Base-by-base conservation (phyloP, 164 flowering plant genomes). In the Macadamia tetraphylla region DNA sequence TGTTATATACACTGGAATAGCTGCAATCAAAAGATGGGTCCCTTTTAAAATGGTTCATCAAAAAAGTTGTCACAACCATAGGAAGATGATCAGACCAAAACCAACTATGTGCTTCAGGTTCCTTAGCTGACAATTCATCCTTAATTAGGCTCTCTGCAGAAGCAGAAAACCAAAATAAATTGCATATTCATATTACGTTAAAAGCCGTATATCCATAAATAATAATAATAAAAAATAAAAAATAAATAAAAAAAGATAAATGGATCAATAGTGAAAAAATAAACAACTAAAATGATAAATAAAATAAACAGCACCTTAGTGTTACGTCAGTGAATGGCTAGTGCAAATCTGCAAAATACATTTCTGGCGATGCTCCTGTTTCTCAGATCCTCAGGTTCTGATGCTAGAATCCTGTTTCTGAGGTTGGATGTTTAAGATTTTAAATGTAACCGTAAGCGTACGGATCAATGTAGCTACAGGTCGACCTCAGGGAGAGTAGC, bases 71-170 rank as follows among this genome's bases (percentile, higher is more conserved):
- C 71, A 90, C 89, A 74, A 78, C 91, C 32, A 70, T 62, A 29
- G 95, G 99, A 56, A 86, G 79, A 81, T 92, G 94, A 75, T 94
- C 84, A 62, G 92, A 83, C 92, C 94, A 94, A 82, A 94, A 90
- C 97, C 96, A 92, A 40, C 90, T 91, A 79, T 78, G 81, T 71
- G 80, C 85, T 74, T 83, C 92, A 56, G 94, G 91, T 69, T 86
- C 91, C 78, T 89, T 92, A 70, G 78, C 81, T 58, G 82, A 84
- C 63, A 94, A 67, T 69, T 84, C 81, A 59, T 90, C 94, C 74
- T 81, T 83, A 64, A 94, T 89, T 75, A 82, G 67, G 71, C 80
- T 86, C 82, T 94, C 97, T 73, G 92, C 70, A n/a, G 97, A 87
- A 77, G 96, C 86, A 75, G 86, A 88, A 65, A 78, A 87, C 49